Evolutionary conservation across 768 basidiomycete genomes (phyloP).

Genomic region (Leucogyrophana mollusca): DNA sequence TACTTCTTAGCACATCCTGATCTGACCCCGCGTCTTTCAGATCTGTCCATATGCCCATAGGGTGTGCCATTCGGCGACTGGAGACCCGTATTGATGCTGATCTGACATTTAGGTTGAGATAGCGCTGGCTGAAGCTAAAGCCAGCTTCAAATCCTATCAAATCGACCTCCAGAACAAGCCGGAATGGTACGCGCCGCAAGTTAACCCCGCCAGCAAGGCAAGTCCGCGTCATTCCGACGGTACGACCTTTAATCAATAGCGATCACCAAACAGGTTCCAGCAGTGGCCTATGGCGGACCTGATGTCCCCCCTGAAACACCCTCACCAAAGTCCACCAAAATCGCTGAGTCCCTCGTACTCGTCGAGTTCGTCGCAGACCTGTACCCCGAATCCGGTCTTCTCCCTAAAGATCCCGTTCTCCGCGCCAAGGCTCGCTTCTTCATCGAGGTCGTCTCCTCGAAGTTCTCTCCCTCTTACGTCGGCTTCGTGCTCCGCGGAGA

Average conservation of each 20-base stretch:
- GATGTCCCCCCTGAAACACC: slow-evolving; percentile 52
- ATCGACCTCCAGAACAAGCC: slow-evolving; percentile 67
- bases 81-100: no score
- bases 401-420: slow-evolving; percentile 53
- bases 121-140: slow-evolving; percentile 57
- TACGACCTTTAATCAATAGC: neutral
- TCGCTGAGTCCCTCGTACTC: slow-evolving; percentile 65
- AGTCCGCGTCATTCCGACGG: slow-evolving; percentile 2
- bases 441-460: slow-evolving; percentile 51
- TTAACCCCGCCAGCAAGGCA: slow-evolving; percentile 70
- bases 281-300: slow-evolving; percentile 62
- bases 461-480: slow-evolving; percentile 38
- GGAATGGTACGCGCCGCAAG: slow-evolving; percentile 62
- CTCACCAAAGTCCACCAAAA: slow-evolving; percentile 56
- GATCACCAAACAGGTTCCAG: slow-evolving; percentile 42
- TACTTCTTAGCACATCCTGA: neutral
- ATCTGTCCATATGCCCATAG: slow-evolving; percentile 61
- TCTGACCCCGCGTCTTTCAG: slow-evolving; percentile 27
- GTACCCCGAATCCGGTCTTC: slow-evolving; percentile 43
- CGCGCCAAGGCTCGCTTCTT: slow-evolving; percentile 65
- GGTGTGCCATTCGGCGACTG: slow-evolving; percentile 34
- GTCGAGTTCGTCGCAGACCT: slow-evolving; percentile 68
- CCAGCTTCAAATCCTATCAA: slow-evolving; percentile 48
- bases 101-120: slow-evolving; percentile 54
- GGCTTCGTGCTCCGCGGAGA: slow-evolving; percentile 39